Conservation (phyloP, 768 basidiomycete genomes). For the Lenzites betulinus region DNA sequence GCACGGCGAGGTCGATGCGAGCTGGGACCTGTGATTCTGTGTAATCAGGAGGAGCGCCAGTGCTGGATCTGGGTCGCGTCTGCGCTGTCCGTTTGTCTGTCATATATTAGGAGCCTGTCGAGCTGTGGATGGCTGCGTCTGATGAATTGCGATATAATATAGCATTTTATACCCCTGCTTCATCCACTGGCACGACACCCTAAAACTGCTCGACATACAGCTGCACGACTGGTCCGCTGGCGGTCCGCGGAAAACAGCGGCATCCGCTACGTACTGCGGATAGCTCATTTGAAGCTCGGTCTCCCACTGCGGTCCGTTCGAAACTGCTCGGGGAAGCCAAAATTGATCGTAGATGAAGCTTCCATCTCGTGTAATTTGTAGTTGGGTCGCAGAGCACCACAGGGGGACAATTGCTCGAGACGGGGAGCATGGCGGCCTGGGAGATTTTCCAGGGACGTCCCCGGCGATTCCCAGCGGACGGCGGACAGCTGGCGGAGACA, state of each 20-base stretch:
- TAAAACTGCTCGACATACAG: background rate
- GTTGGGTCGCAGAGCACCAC: background rate
- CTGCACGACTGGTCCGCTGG: background rate
- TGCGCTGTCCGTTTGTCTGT: background rate
- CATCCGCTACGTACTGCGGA: background rate
- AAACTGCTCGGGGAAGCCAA: background rate
- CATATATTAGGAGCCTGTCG: background rate
- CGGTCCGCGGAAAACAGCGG: background rate
- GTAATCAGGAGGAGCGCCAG: too few relatives aligned
- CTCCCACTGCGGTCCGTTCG: background rate
- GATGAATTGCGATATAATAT: background rate
- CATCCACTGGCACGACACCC: background rate
- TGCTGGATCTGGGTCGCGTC: background rate
- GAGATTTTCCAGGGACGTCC: background rate
- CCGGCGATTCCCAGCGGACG: background rate
- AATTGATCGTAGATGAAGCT: background rate
- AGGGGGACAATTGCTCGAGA: background rate
- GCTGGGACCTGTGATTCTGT: constrained; percentile 63
- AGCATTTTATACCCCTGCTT: background rate
- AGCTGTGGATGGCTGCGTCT: background rate
- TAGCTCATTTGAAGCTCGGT: background rate
- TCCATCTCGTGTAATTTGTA: background rate
- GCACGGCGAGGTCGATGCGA: constrained; percentile 75
- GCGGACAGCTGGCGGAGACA: background rate
- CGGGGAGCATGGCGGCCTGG: background rate